Evolutionary conservation across 768 basidiomycete species (phyloP), one percentile per base, ranked within the genome.

Genomic region (Lactifluus rugatus): DNA sequence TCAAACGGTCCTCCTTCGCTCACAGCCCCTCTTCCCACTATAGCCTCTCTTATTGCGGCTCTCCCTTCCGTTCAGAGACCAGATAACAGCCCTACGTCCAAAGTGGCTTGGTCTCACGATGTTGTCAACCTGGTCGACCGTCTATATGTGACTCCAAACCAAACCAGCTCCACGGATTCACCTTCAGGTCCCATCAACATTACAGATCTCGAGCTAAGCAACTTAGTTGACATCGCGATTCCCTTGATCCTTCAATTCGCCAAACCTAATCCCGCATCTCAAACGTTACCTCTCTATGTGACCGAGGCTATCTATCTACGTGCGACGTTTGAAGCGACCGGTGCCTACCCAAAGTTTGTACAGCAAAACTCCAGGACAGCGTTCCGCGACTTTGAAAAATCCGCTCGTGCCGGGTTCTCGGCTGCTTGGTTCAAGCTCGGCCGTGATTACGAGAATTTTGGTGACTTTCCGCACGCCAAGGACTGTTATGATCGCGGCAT

Each of bases 401-500:
- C 90, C 2, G 94, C 93, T 0, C 76, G 88, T 25, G 81, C 78
- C 0, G 93, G 94, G 0, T 87, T 83, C 62, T 73, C 77, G 3
- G 73, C 79, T n/a, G 90, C 90, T 0, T 97, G 95, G 94, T 96
- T 93, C 73, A 79, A 85, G 25, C 78, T 97, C 0, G 95, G 91
- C 0, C 74, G 92, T 17, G 94, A 95, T 60, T 96, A 97, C 67
- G 94, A 97, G 72, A 83, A 81, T 46, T 92, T 89, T 60, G 84
- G 83, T 23, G 92, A 98, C 68, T 51, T 78, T 1, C 63, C 70
- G 0, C 81, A 85, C 44, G 93, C 94, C 1, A 82, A 74, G 61
- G 89, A 91, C 26, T 94, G 92, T 68, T 96, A 93, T 66, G 87
- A 91, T 63, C 80, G 87, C 7, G 94, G 94, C 2, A 79, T 83